Evolutionary conservation across 2,329 filamentous ascomycete species (phyloP), one percentile per base, ranked within the genome.

Genomic region (Leptographium flavum): DNA sequence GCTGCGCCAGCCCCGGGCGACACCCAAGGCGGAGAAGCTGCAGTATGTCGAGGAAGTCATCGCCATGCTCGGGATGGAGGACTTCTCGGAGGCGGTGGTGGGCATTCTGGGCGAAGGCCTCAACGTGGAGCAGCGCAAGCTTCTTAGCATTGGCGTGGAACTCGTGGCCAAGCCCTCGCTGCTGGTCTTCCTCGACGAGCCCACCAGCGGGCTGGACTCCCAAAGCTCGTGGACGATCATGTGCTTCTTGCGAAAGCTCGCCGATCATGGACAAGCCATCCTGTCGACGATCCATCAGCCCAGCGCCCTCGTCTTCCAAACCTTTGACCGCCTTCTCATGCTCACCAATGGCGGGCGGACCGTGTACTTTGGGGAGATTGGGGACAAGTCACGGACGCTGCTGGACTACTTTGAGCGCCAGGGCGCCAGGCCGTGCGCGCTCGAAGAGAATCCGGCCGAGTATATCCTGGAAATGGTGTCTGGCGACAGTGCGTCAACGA

Each of bases 251-350:
- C 82, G 92, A 62, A 94, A 92, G 63, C 71, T 95, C 31, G 87
- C 87, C 55, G 83, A 90, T 60, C 82, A 79, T 50, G 88, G 90
- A 11, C 86, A 92, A 59, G 87, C 88, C 44, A 85, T 95, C 62
- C 78, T 95, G n/a, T 94, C 87, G 66, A 95, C 90, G 0, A 94
- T 95, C 49, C 88, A 95, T 61, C 90, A 95, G 62, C 88, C 88
- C 15, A 93, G 86, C 13, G 87, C 87, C 35, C 87, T 93, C 74
- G 71, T 95, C 44, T 94, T 95, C 68, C 85, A 94, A 60, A 82
- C 85, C 47, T 95, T 92, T 58, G 84, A 90, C 56, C 75, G 83
- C 47, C 73, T 90, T 9, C 69, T 90, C 25, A 85, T 90, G 66
- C 67, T 90, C 15, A 79, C 80, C 27, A 79, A 74, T 57, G 83